Base-by-base conservation (phyloP, 495 filamentous ascomycete species). In the Lichina pygmaea region DNA sequence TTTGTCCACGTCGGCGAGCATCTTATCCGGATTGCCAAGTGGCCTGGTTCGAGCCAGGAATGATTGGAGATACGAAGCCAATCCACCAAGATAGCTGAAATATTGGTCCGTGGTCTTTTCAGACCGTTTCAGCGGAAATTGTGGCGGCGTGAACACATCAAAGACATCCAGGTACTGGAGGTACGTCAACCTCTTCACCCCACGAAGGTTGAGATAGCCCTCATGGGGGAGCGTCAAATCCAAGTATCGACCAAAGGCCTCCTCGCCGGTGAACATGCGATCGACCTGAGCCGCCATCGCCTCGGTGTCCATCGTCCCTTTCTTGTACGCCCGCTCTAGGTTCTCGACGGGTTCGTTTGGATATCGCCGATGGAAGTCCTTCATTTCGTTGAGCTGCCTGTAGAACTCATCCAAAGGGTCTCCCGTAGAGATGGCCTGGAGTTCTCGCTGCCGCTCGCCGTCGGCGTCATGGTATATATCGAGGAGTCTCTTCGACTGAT, bases 341-440 rank as follows among this genome's bases (percentile, higher is more conserved):
- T 95, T 93, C 58, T 95, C 91, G 31, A 91, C 81, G 3, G 78
- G 86, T 55, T 93, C 83, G 57, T 91, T 92, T 0, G 86, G 91
- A 50, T 97, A 94, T 49, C 76, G 74, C 44, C 77, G 71, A 60
- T 94, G 84, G 53, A 86, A 91, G 42, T 79, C 73, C 52, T 82
- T 91, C 55, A 92, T 81, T 2, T 72, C 70, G 45, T 67, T 60
- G 6, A 93, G 60, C 53, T 92, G 81, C 47, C 77, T 81, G 62
- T 92, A 86, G 60, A 97, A 95, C 51, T 81, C 78, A 41, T 91
- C 83, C 52, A 92, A 86, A 2, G 81, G 73, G 50, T 97, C 89
- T 47, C 85, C 86, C 0, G 77, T 79, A 37, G 78, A 76, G 46
- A 95, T 79, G 8, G 75, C 60, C 55, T 89, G 78, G 41, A 92